Conservation (phyloP, 2,329 filamentous ascomycete genomes). For the Graphilbum ipis-grandicollis region DNA sequence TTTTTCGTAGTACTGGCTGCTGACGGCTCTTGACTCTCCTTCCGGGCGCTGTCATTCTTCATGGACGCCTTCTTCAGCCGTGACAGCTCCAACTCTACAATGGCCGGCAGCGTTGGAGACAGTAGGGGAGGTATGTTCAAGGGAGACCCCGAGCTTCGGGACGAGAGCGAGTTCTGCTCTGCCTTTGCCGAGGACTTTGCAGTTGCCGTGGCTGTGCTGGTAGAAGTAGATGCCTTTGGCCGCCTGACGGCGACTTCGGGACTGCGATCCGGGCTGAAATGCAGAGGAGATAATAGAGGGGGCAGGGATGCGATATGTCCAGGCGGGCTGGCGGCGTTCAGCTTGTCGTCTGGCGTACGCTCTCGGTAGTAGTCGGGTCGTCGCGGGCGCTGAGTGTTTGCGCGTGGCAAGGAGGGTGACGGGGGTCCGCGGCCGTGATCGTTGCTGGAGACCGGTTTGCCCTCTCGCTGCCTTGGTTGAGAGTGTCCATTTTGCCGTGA, state of each 20-base stretch:
- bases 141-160: constrained; percentile 17
- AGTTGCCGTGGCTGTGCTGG: constrained; percentile 14
- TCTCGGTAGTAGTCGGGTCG: background rate
- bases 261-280: constrained; percentile 1
- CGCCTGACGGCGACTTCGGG: constrained; percentile 7
- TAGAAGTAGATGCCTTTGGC: constrained; percentile 9
- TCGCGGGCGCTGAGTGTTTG: background rate
- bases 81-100: constrained; percentile 29
- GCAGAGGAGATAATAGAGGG: constrained; percentile 1
- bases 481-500: constrained; percentile 3
- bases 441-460: background rate
- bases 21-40: constrained; percentile 13
- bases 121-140: constrained; percentile 29
- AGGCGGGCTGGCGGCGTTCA: background rate
- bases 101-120: constrained; percentile 36
- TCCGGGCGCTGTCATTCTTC: constrained; percentile 9
- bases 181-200: constrained; percentile 6
- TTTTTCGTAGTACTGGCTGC: constrained; percentile 19
- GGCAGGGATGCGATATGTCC: background rate
- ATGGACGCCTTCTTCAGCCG: constrained; percentile 16
- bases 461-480: background rate
- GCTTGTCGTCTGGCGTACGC: background rate
- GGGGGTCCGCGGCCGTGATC: background rate
- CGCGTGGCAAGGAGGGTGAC: background rate
- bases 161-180: constrained; percentile 10